Conservation (phyloP, 805 yeast genomes). For the Saturnispora ahearnii region DNA sequence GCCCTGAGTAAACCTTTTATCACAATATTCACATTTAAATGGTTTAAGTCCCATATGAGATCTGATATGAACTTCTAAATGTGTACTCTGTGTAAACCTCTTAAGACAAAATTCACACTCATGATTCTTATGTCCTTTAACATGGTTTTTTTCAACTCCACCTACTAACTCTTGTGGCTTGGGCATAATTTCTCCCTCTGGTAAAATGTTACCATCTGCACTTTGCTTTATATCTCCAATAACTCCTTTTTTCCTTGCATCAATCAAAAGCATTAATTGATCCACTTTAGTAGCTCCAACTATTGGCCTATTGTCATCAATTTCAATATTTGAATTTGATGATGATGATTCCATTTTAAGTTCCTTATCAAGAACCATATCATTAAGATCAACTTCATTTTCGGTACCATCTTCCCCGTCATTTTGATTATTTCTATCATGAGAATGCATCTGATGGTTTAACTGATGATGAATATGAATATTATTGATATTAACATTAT, state of each 20-base stretch:
- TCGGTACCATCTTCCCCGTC: constrained; percentile 6
- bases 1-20: constrained; percentile 79
- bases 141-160: constrained; percentile 61
- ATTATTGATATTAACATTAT: background rate
- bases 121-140: constrained; percentile 42
- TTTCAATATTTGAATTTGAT: background rate
- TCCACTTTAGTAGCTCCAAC: constrained; percentile 87
- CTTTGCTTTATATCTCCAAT: constrained; percentile 55
- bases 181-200: constrained; percentile 28
- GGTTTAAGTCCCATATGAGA: constrained; percentile 86
- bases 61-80: constrained; percentile 79
- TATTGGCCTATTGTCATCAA: constrained; percentile 50
- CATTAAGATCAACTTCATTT: constrained; percentile 12
- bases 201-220: constrained; percentile 53
- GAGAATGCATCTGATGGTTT: background rate
- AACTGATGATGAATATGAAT: background rate
- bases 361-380: background rate
- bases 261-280: constrained; percentile 82
- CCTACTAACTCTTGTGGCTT: constrained; percentile 63
- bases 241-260: constrained; percentile 74
- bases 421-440: background rate
- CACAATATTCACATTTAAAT: constrained; percentile 69
- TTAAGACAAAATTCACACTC: constrained; percentile 74
- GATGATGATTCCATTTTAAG: background rate
- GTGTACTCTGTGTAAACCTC: constrained; percentile 82